phyloP scores from a whole-genome alignment of 805 yeast species.

The Hemisphaericaspora nanyangensis region DNA sequence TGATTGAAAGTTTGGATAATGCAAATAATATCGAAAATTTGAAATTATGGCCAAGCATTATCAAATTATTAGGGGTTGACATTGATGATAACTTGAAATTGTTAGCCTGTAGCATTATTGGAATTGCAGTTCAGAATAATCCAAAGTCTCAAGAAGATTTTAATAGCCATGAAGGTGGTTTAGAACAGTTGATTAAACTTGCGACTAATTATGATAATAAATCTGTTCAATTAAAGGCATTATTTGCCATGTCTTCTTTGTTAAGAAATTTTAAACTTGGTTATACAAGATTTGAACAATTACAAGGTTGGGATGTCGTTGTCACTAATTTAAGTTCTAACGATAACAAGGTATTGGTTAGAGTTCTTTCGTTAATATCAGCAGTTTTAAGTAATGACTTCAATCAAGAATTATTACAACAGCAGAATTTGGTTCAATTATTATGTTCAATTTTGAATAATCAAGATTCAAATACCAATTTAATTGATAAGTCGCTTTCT shows the following conservation, averaged over 20 bases:
- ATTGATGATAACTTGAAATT: constrained; percentile 43
- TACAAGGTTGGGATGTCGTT: constrained; percentile 62
- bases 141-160: constrained; percentile 68
- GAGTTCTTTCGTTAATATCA: constrained; percentile 55
- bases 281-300: constrained; percentile 49
- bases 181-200: constrained; percentile 42
- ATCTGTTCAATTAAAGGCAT: constrained; percentile 53
- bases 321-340: constrained; percentile 16
- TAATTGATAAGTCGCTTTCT: constrained; percentile 55
- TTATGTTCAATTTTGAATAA: constrained; percentile 27
- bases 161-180: constrained; percentile 45
- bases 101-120: constrained; percentile 69
- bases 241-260: constrained; percentile 74
- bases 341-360: constrained; percentile 39
- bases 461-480: constrained; percentile 39
- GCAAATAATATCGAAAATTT: constrained; percentile 87
- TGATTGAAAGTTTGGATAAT: constrained; percentile 89
- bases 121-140: constrained; percentile 92
- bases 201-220: constrained; percentile 24
- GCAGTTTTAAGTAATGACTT: constrained; percentile 55
- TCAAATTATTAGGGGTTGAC: constrained; percentile 47
- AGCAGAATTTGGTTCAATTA: constrained; percentile 27
- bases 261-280: constrained; percentile 65
- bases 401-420: constrained; percentile 31
- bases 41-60: constrained; percentile 72